Percentiles rank a stretch among this genome's conserved stretches.
Conservation (phyloP, 2,329 filamentous ascomycete species). For the Alternaria sp. region DNA sequence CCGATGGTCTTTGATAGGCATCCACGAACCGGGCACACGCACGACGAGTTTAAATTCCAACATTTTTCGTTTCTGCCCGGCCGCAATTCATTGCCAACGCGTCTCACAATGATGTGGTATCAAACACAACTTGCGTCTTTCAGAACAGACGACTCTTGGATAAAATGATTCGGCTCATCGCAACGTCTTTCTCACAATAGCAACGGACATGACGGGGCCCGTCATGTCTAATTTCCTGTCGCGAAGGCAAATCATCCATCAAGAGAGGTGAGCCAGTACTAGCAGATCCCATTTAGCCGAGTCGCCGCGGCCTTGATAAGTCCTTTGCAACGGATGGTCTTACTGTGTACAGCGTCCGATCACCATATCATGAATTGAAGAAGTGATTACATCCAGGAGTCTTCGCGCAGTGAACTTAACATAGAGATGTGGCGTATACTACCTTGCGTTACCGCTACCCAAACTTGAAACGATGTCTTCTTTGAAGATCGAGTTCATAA, state of each 20-base stretch:
- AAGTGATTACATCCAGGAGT: fast-evolving
- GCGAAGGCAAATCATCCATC: not conserved
- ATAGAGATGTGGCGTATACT: not conserved
- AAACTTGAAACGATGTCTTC: not conserved
- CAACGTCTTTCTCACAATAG: too few species aligned
- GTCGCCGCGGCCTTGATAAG: not conserved
- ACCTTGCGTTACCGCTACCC: not conserved
- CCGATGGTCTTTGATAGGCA: not conserved
- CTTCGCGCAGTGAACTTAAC: fast-evolving
- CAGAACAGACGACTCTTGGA: too few species aligned
- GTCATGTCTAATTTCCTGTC: too few species aligned
- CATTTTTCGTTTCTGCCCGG: too few species aligned
- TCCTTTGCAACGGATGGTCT: not conserved
- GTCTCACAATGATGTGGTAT: too few species aligned
- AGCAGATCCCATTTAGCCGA: not conserved
- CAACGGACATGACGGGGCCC: too few species aligned
- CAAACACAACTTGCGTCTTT: too few species aligned
- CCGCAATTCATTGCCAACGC: too few species aligned
- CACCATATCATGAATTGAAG: not conserved
- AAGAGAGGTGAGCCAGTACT: not conserved
- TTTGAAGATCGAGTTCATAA: not conserved
- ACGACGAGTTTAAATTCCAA: too few species aligned
- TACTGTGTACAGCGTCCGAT: not conserved
- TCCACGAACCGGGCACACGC: too few species aligned
- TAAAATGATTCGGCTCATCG: too few species aligned